A percentile compares a stretch with the other conserved stretches of the same genome.
phyloP scores from a whole-genome alignment of 2,329 filamentous ascomycete species.

The Hymenoscyphus linearis region DNA sequence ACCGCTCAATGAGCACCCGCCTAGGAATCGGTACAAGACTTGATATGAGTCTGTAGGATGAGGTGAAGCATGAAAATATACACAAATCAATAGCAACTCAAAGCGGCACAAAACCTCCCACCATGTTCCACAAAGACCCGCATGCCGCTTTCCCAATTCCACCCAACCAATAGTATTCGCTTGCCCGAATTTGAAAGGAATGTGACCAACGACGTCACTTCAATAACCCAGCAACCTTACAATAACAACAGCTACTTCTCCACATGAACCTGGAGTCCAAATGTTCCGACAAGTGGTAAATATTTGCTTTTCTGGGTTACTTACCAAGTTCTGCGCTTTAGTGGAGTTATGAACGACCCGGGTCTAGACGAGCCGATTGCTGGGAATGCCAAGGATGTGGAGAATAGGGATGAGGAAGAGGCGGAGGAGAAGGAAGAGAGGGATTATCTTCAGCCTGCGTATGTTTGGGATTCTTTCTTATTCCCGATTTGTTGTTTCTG shows the following conservation, averaged over 20 bases:
- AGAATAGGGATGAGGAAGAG: slow-evolving; percentile 24
- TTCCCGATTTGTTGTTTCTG: not conserved
- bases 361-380: slow-evolving; percentile 28
- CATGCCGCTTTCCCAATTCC: not conserved
- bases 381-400: slow-evolving; percentile 25
- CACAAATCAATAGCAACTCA: no score
- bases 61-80: no score
- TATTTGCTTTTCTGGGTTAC: not conserved
- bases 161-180: not conserved
- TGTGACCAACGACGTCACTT: not conserved
- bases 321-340: not conserved
- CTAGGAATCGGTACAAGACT: no score
- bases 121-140: not conserved
- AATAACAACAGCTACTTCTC: not conserved
- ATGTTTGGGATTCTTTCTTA: not conserved
- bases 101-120: no score
- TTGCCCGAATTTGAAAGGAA: not conserved
- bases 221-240: not conserved
- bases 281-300: not conserved
- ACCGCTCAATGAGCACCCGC: no score
- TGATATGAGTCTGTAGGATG: no score
- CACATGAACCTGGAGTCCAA: not conserved
- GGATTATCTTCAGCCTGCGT: slow-evolving; percentile 27
- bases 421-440: slow-evolving; percentile 26
- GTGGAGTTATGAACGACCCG: slow-evolving; percentile 27